Evolutionary conservation across 805 yeast species (phyloP).

Genomic region (Ogataea polymorpha): DNA sequence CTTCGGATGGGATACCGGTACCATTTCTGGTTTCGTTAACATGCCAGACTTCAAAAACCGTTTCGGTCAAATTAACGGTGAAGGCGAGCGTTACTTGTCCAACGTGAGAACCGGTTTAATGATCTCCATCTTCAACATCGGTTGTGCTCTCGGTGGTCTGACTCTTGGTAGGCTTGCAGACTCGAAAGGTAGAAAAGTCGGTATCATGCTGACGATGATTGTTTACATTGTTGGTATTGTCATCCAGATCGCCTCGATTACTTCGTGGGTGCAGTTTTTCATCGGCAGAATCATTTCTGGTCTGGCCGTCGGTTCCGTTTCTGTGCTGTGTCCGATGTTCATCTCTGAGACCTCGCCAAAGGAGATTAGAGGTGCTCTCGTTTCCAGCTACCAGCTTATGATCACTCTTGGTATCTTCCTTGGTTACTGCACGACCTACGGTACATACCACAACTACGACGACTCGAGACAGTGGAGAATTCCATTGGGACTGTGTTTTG

Average conservation of each 20-base stretch:
- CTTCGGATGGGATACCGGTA: slow-evolving; percentile 79
- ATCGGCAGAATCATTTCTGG: slow-evolving; percentile 61
- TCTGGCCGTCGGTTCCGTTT: slow-evolving; percentile 51
- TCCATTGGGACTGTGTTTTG: slow-evolving; percentile 51
- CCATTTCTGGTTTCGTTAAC: slow-evolving; percentile 68
- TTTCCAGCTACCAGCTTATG: slow-evolving; percentile 66
- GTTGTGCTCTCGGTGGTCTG: slow-evolving; percentile 73
- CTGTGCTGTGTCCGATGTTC: slow-evolving; percentile 55
- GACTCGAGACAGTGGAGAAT: slow-evolving; percentile 65
- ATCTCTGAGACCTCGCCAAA: slow-evolving; percentile 72
- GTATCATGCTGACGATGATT: slow-evolving; percentile 50
- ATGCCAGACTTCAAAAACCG: slow-evolving; percentile 53
- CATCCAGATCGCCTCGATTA: slow-evolving; percentile 54
- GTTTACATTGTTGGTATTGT: slow-evolving; percentile 60
- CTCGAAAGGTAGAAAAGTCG: slow-evolving; percentile 55
- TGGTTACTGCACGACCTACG: slow-evolving; percentile 67
- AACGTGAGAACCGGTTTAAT: slow-evolving; percentile 57
- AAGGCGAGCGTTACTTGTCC: slow-evolving; percentile 45
- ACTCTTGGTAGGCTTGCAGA: slow-evolving; percentile 57
- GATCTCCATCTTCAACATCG: slow-evolving; percentile 67
- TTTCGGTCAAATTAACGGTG: slow-evolving; percentile 44
- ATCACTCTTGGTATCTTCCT: slow-evolving; percentile 68
- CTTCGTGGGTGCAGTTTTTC: slow-evolving; percentile 60
- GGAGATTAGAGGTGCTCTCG: slow-evolving; percentile 66
- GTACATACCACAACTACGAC: slow-evolving; percentile 48